These are phyloP conservation scores for Lactarius quietus DNA, from an alignment of 768 basidiomycete species.

Conservation along the genomic window DNA sequence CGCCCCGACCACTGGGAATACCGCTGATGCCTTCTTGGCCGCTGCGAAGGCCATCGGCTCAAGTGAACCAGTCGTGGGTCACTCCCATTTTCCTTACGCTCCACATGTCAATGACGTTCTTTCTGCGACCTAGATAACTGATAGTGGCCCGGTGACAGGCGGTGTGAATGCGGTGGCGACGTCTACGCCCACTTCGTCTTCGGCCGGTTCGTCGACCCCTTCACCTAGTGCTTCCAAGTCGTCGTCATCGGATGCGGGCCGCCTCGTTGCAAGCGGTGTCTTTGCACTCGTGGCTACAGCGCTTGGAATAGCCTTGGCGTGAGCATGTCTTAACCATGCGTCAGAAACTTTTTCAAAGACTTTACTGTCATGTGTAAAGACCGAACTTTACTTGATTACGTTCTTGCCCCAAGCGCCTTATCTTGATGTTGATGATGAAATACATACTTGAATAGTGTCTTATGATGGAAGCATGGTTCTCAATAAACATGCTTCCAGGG, in stretches of 20 bases:
- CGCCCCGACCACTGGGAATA: conserved; percentile 45
- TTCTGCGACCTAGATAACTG: conserved; percentile 33
- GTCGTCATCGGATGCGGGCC: not conserved
- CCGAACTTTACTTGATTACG: not conserved
- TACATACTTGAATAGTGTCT: no score
- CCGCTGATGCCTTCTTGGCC: conserved; percentile 39
- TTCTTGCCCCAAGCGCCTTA: no score
- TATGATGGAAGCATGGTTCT: no score
- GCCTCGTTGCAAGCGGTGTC: conserved; percentile 9
- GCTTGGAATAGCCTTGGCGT: conserved; percentile 9
- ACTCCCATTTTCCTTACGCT: not conserved
- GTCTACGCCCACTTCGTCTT: conserved; percentile 12
- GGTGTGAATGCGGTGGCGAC: conserved; percentile 33
- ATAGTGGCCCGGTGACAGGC: conserved; percentile 40
- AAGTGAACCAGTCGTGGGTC: conserved; percentile 37
- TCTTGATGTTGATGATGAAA: no score
- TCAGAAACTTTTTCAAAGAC: not conserved
- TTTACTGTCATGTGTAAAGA: not conserved
- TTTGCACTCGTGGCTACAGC: conserved; percentile 7
- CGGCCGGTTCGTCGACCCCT: not conserved
- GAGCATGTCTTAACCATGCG: not conserved
- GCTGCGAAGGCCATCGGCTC: conserved; percentile 40
- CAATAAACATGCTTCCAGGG: no score
- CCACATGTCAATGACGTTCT: not conserved
- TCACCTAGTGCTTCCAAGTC: not conserved